Base-by-base conservation (phyloP, 192 early-diverging fungal species). In the Umbelopsis ramanniana region DNA sequence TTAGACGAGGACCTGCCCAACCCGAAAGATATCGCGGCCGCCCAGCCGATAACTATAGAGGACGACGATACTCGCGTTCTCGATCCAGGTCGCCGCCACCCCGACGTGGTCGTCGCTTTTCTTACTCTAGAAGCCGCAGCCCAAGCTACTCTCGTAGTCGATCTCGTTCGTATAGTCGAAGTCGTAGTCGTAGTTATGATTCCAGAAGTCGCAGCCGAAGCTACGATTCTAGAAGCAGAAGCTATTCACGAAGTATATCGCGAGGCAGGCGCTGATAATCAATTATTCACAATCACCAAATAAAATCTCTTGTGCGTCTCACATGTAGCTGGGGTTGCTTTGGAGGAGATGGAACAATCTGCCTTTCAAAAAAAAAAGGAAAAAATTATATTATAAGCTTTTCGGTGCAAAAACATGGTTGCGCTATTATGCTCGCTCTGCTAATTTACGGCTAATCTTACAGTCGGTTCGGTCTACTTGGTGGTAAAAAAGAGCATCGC, bases 121-220 rank as follows among this genome's bases (percentile, higher is more conserved):
- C 74, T n/a, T 82, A 76, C 37, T 80, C 77, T 33, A 72, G 75
- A 37, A 79, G 77, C 24, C 74, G 74, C 40, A 74, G 68, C 52
- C 73, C 77, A 35, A 82, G 77, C 38, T 71, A 71, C 48, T 76
- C 69, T 47, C 75, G 72, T n/a, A 74, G 68, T 23, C 68, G 79
- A 33, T 68, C 74, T 35, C 48, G 70, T 15, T 66, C 52, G 12
- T 33, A 47, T 23, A 68, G 70, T 40, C 50, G 52, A 46, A 74
- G 54, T 60, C 52, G 69, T 47, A 72, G 77, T 26, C 74, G 70
- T 29, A 74, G 72, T 10, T 52, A 72, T 33, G 55, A 52, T 26
- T 55, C 70, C n/a, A 52, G 55, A 37, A 72, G 74, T 46, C 68
- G 68, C 37, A 66, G 55, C 7, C 29, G 48, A 57, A 66, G 57